A percentile compares a stretch with the other conserved stretches of the same genome.
Conservation (phyloP, 2,329 filamentous ascomycete species). For the Xylaria digitata region DNA sequence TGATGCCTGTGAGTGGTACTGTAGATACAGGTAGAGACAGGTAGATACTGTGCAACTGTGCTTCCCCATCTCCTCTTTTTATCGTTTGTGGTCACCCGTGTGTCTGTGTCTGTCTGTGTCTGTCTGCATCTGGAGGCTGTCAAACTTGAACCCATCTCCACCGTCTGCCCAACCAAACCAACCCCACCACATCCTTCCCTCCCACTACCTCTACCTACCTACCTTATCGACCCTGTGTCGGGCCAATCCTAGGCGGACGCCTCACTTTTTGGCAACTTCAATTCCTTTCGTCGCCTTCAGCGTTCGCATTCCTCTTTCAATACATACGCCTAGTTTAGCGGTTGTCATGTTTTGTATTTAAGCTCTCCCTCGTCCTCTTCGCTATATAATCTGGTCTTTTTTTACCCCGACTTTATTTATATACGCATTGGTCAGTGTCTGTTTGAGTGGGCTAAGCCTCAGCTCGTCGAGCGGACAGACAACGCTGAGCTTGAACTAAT, state of each 20-base stretch:
- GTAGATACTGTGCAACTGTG: not conserved
- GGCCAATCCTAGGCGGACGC: constrained; percentile 48
- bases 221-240: constrained; percentile 21
- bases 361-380: constrained; percentile 28
- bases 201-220: constrained; percentile 36
- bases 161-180: constrained; percentile 2
- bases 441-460: constrained; percentile 37
- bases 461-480: constrained; percentile 30
- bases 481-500: constrained; percentile 44
- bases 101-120: too few relatives aligned
- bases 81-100: not conserved
- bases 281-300: constrained; percentile 40
- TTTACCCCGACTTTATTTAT: constrained; percentile 20
- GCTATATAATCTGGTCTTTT: not conserved
- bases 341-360: constrained; percentile 43
- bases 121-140: too few relatives aligned
- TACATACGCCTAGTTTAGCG: constrained; percentile 25
- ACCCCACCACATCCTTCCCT: constrained; percentile 37
- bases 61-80: not conserved
- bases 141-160: not conserved
- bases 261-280: constrained; percentile 49
- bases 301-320: constrained; percentile 42
- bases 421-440: constrained; percentile 45
- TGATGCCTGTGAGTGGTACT: constrained; percentile 7
- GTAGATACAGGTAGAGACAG: too few relatives aligned